These are phyloP conservation scores for Arthrobotrys megalospora DNA, from an alignment of 2,329 filamentous ascomycete genomes.

Conservation along the genomic window DNA sequence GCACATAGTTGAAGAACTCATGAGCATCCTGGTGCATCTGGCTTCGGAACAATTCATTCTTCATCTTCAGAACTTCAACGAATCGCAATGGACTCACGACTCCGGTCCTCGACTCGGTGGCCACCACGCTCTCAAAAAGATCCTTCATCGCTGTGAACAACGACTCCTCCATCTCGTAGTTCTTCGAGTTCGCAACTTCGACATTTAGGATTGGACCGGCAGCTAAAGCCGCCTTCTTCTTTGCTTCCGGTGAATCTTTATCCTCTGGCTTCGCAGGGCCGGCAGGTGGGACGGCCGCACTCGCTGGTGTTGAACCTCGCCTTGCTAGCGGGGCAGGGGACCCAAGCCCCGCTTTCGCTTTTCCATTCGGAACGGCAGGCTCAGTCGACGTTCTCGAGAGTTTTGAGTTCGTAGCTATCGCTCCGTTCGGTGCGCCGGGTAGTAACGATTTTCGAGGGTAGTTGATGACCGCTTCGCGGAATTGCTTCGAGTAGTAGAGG, in stretches of 20 bases:
- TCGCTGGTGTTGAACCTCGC: conserved; percentile 64
- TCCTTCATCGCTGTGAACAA: conserved; percentile 96
- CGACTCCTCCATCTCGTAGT: conserved; percentile 94
- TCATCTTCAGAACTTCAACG: conserved; percentile 89
- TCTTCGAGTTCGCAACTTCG: conserved; percentile 81
- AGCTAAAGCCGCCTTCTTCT: conserved; percentile 94
- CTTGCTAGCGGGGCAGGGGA: conserved; percentile 40
- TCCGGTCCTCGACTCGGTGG: conserved; percentile 84
- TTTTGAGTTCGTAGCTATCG: conserved; percentile 63
- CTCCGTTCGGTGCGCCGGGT: conserved; percentile 72
- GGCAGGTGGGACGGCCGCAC: conserved; percentile 74
- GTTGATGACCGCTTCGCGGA: conserved; percentile 92
- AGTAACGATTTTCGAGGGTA: conserved; percentile 75
- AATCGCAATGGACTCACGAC: conserved; percentile 94
- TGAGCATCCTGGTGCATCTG: conserved; percentile 99
- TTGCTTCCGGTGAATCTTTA: conserved; percentile 95
- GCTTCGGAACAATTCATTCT: conserved; percentile 97
- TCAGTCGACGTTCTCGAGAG: conserved; percentile 68
- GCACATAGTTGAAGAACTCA: conserved; percentile 91
- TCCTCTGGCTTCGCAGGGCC: conserved; percentile 82
- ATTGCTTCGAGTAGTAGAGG: conserved; percentile 93
- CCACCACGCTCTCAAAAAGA: conserved; percentile 91
- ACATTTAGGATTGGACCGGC: conserved; percentile 89
- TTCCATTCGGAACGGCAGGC: conserved; percentile 59
- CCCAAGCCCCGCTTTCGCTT: conserved; percentile 33